Evolutionary conservation across 164 flowering plant species (phyloP).

Genomic region (Berberis thunbergii): DNA sequence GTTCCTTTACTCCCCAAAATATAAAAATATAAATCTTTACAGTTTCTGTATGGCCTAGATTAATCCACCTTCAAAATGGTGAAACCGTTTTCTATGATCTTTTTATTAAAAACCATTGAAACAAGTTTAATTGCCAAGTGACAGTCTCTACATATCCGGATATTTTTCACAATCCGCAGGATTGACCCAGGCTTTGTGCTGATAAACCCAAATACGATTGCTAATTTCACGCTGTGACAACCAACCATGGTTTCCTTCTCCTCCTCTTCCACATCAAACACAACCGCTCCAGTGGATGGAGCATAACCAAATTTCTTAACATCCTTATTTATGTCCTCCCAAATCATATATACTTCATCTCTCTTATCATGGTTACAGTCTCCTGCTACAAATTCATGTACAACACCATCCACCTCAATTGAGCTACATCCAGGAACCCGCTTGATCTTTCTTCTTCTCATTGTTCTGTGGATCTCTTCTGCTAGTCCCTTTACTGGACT

Average conservation of each 20-base stretch:
- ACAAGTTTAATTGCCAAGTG: slow-evolving; percentile 28
- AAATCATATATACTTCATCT: slow-evolving; percentile 18
- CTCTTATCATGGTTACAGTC: slow-evolving; percentile 26
- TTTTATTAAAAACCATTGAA: slow-evolving; percentile 24
- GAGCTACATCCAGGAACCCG: slow-evolving; percentile 35
- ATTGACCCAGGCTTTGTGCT: slow-evolving; percentile 23
- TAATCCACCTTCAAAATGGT: slow-evolving; percentile 33
- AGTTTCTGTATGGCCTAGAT: background rate
- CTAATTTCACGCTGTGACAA: slow-evolving; percentile 32
- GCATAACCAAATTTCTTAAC: slow-evolving; percentile 20
- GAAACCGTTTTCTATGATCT: slow-evolving; percentile 30
- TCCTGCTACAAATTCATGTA: slow-evolving; percentile 37
- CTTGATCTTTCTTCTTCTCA: slow-evolving; percentile 22
- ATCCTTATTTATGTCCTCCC: slow-evolving; percentile 23
- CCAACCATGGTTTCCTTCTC: slow-evolving; percentile 25
- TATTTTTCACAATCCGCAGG: slow-evolving; percentile 29
- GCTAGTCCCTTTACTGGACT: slow-evolving; percentile 20
- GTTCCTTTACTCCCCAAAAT: no score
- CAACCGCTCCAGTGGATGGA: slow-evolving; percentile 22
- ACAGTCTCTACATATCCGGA: slow-evolving; percentile 29
- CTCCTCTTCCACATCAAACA: slow-evolving; percentile 28
- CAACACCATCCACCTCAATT: slow-evolving; percentile 29
- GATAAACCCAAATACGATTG: slow-evolving; percentile 30
- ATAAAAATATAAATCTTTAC: no score
- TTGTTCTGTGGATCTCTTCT: slow-evolving; percentile 21